These are phyloP conservation scores for Heterobasidion parviporum DNA, from an alignment of 1,284 basidiomycete species.

Conservation along the genomic window DNA sequence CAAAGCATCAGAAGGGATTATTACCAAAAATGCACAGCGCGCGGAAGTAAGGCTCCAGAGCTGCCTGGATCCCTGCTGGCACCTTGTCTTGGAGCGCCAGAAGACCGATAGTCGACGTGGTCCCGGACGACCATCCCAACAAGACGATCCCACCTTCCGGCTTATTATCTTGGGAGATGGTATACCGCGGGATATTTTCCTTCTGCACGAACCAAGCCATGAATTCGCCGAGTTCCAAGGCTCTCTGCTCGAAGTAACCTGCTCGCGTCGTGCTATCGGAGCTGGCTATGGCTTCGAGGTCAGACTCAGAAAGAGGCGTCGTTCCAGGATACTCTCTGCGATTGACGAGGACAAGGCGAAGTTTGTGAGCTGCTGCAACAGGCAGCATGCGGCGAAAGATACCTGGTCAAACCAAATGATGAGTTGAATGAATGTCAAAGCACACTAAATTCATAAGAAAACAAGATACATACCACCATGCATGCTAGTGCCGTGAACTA, in stretches of 20 bases:
- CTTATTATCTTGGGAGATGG: too few relatives aligned
- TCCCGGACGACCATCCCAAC: conserved; percentile 25
- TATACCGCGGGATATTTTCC: conserved; percentile 3
- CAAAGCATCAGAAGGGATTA: too few relatives aligned
- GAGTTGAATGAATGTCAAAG: too few relatives aligned
- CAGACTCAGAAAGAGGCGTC: conserved; percentile 12
- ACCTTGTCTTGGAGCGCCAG: neutral
- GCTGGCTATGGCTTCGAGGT: neutral
- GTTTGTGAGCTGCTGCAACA: conserved; percentile 7
- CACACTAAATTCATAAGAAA: too few relatives aligned
- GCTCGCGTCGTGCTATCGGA: too few relatives aligned
- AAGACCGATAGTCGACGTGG: neutral
- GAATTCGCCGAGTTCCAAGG: conserved; percentile 12
- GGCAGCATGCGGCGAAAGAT: conserved; percentile 14
- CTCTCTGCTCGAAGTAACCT: neutral
- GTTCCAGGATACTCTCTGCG: conserved; percentile 15
- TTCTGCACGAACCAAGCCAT: conserved; percentile 10
- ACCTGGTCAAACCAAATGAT: conserved; percentile 2
- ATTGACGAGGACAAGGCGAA: conserved; percentile 14
- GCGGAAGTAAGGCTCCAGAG: neutral
- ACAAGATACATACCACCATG: conserved; percentile 8
- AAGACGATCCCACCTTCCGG: neutral
- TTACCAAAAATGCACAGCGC: neutral
- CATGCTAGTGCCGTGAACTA: conserved; percentile 14
- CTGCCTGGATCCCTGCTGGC: neutral